Evolutionary conservation across 2,329 filamentous ascomycete species (phyloP), one percentile per base, ranked within the genome.

Genomic region (Peltaster fructicola): DNA sequence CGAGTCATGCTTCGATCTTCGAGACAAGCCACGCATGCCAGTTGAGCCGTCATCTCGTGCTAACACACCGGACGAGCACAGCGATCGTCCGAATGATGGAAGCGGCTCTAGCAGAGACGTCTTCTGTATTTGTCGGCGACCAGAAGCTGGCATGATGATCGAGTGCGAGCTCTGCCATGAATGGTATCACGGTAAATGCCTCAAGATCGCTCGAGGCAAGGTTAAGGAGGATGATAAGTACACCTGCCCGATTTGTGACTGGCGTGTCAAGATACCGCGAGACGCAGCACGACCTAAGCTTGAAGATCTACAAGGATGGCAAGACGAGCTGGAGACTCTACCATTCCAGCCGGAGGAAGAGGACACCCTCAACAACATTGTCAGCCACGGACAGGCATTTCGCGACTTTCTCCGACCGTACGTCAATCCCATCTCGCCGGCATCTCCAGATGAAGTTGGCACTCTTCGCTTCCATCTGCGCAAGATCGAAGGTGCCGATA

Each of bases 221-320:
- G 80, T 98, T 41, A 95, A 95, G 54, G 88, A 95, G 45, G 85
- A 92, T 34, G 88, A 95, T 46, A 92, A 91, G 49, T 98, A 93
- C 47, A 95, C 85, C 1, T 98, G 88, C 43, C 88, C 88, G 0
- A 91, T 98, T 33, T 98, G 88, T 48, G 88, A 98, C 49, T 93
- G 84, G 71, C 75, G 88, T 10, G 78, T 93, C 45, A 90, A 85
- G 55, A 95, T 98, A 26, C 88, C 88, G 14, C 79, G 88, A 22
- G 88, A 98, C 58, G 88, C 88, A 13, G 82, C 88, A 12, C 75
- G 88, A 14, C 88, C 88, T 0, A 95, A 93, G 52, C 61, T 98
- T 1, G 88, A 98, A 48, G 84, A 95, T 39, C 60, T 98, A 9
- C 63, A 78, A 31, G 56, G 64, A 2, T 88, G 90, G 70, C 73